Base-by-base conservation (phyloP, 768 basidiomycete genomes). In the Astraeus odoratus region DNA sequence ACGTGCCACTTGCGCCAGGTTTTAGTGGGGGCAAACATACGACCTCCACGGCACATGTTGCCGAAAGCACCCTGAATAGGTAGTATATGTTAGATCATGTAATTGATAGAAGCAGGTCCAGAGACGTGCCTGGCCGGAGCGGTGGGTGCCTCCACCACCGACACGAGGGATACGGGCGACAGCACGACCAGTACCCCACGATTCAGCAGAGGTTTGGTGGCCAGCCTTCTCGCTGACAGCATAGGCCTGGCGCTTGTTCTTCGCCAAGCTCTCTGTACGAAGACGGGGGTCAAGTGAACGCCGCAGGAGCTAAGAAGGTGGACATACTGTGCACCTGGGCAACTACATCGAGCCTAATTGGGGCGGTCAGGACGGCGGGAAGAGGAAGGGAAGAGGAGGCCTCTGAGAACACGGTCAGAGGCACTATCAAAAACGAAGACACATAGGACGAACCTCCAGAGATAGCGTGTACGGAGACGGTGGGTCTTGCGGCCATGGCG, bases 91-190 rank as follows among this genome's bases (percentile, higher is more conserved):
- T 38, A 42, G 44, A 42, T 30, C 34, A 23, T 4, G 24, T 31
- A 18, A 16, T 8, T 33, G 20, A 31, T 7, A 25, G 7, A 8
- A 16, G 8, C 15, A 19, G 8, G 12, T 0, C n/a, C 1, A 4
- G 23, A 16, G 6, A 26, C 2, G 42, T 52, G 86, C 86, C 80
- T 94, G 95, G 50, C 96, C 96, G 46, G 96, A 94, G 56, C 96
- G 88, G 76, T 95, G 91, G 57, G 96, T 98, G 69, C 96, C 96
- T 64, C 89, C 87, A 65, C 96, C 96, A 64, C 91, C 91, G 53
- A 99, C 95, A 88, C 96, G 95, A 69, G 96, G 96, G 65, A 99
- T 98, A 93, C 96, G 96, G 22, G 95, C 95, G 54, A 99, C 96
- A 56, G 96, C 96, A 72, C 96, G 93, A 83, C 96, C 96, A 55